Base-by-base conservation (phyloP, 2,329 filamentous ascomycete genomes). In the Microcyclospora tardicrescens region DNA sequence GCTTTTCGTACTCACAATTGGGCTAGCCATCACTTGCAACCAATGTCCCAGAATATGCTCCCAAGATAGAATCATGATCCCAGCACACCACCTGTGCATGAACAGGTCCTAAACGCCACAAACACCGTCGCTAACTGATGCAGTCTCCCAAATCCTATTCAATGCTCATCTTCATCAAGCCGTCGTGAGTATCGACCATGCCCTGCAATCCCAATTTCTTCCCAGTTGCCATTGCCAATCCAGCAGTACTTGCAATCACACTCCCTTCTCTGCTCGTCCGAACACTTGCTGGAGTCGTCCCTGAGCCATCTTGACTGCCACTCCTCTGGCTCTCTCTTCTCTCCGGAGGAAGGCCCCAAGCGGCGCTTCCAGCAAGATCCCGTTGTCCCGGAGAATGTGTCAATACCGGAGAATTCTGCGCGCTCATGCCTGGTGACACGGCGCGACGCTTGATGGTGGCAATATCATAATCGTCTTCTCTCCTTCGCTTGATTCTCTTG, bases 121-220 rank as follows among this genome's bases (percentile, higher is more conserved):
- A 24, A 24, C 19, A 24, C 19, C 19, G 19, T 24, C 19, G 19
- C 19, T 24, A 24, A 24, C 4, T 5, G 19, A 24, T 24, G 19
- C 19, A 24, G 19, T 24, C 19, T 4, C 4, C 19, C 19, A 8
- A 24, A 24, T 24, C 40, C 63, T 65, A 94, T 60, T 95, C 87
- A 54, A 95, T 94, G 60, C 84, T 94, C 83, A 96, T 91, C 53
- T 89, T 86, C 81, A 94, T 94, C 47, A 95, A 70, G 2, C 86
- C 84, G 59, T 95, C 89, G 57, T 85, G 85, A n/a, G 89, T 89
- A 61, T 95, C 89, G 13, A 76, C 81, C 87, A 96, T 95, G 1
- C 87, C 85, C 61, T 95, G 87, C 49, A 93, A 72, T 8, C 85
- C 85, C 11, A 93, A 69, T 28, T 84, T 45, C 68, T 79, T 72